Conservation (phyloP, 2,329 filamentous ascomycete species). For the Venturiaceae sp. region DNA sequence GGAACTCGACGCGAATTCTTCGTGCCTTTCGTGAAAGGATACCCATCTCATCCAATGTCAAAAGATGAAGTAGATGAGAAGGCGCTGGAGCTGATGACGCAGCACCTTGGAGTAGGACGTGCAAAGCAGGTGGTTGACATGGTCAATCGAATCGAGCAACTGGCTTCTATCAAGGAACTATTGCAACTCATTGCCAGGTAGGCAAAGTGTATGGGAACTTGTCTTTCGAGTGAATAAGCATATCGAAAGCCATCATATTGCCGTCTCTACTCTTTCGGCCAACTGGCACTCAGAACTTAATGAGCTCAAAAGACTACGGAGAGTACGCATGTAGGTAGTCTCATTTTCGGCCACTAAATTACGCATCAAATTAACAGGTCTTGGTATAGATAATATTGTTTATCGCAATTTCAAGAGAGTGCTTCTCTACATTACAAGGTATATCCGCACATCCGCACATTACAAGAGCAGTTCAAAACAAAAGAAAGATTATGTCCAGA, state of each 20-base stretch:
- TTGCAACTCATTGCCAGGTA: neutral
- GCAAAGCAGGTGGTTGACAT: neutral
- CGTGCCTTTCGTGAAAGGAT: slow-evolving; percentile 3
- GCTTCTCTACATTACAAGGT: neutral
- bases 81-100: neutral
- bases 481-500: neutral
- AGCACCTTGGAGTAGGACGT: neutral
- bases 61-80: slow-evolving; percentile 1
- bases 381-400: neutral
- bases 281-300: too few relatives aligned
- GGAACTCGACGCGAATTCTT: neutral
- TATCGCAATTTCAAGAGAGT: neutral
- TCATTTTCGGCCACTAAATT: neutral
- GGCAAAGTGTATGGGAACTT: neutral
- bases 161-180: neutral
- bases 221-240: neutral
- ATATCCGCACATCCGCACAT: neutral
- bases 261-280: too few relatives aligned
- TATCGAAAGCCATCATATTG: neutral
- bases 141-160: neutral
- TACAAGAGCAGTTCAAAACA: neutral
- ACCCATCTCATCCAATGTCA: slow-evolving; percentile 4
- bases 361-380: neutral
- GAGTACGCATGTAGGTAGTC: too few relatives aligned
- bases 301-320: too few relatives aligned